Conservation (phyloP, 2,329 filamentous ascomycete genomes). For the Botrytis aclada region DNA sequence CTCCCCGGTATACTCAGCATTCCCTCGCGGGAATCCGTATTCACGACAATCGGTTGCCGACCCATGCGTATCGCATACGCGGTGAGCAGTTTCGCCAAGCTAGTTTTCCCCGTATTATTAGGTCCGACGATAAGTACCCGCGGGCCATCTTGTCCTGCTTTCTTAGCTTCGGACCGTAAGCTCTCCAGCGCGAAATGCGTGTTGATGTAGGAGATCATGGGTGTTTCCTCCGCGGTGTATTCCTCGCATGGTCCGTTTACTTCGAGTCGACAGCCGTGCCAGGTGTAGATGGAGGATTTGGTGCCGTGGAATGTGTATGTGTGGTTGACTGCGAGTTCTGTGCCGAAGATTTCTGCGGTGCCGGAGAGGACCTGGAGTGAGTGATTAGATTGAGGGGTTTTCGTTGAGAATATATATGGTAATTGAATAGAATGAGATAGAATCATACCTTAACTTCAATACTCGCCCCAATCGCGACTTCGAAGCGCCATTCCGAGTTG, state of each 20-base stretch:
- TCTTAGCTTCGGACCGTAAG: conserved; percentile 60
- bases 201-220: conserved; percentile 77
- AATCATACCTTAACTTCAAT: conserved; percentile 50
- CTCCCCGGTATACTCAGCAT: conserved; percentile 77
- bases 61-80: conserved; percentile 75
- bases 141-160: conserved; percentile 58
- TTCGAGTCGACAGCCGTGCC: conserved; percentile 85
- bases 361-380: conserved; percentile 67
- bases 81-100: conserved; percentile 70
- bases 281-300: conserved; percentile 88
- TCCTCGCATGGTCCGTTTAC: conserved; percentile 58
- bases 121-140: conserved; percentile 82
- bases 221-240: conserved; percentile 74
- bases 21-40: conserved; percentile 78
- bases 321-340: conserved; percentile 79
- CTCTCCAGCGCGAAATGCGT: conserved; percentile 82
- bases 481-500: conserved; percentile 76
- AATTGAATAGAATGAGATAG: not conserved
- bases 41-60: conserved; percentile 76
- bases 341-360: conserved; percentile 90
- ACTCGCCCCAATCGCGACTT: conserved; percentile 56
- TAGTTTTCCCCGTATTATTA: conserved; percentile 78
- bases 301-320: conserved; percentile 77
- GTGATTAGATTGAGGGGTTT: conserved; percentile 31
- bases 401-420: not conserved